phyloP scores from a whole-genome alignment of 352 stramenopile genomes.

The Aphanomyces astaci region DNA sequence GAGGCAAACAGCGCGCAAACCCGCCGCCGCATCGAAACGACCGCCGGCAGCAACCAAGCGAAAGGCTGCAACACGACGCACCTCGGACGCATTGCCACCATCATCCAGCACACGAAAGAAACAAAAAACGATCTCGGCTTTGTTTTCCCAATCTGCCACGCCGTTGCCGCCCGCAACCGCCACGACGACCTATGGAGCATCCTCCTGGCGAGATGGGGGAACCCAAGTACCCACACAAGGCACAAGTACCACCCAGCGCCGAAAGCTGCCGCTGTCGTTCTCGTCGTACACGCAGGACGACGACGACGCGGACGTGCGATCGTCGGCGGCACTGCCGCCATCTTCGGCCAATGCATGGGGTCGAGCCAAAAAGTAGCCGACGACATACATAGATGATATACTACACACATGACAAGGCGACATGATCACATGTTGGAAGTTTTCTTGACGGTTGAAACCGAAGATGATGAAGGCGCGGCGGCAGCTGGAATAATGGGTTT shows the following conservation, averaged over 20 bases:
- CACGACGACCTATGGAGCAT: no score
- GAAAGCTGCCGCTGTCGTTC: conserved; percentile 22
- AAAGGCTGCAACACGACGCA: neutral
- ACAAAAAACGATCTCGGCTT: conserved; percentile 5
- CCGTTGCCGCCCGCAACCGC: no score
- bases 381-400: neutral
- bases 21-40: neutral
- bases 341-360: conserved; percentile 14
- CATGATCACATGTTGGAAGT: neutral
- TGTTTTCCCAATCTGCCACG: conserved; percentile 2
- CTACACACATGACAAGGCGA: neutral
- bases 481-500: neutral
- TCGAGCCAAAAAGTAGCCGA: conserved; percentile 3
- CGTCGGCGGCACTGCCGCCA: neutral
- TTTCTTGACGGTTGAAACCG: neutral
- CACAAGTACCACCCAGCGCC: neutral
- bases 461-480: neutral
- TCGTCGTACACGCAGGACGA: conserved; percentile 19
- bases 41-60: neutral
- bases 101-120: neutral
- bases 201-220: neutral
- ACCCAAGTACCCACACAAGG: neutral
- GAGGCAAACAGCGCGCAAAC: neutral
- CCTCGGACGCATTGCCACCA: neutral
- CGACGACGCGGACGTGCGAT: no score